Percentiles rank a stretch among this genome's conserved stretches.
Evolutionary conservation across 139 green algal genomes (phyloP).

Genomic region (Tetradesmus obliquus): DNA sequence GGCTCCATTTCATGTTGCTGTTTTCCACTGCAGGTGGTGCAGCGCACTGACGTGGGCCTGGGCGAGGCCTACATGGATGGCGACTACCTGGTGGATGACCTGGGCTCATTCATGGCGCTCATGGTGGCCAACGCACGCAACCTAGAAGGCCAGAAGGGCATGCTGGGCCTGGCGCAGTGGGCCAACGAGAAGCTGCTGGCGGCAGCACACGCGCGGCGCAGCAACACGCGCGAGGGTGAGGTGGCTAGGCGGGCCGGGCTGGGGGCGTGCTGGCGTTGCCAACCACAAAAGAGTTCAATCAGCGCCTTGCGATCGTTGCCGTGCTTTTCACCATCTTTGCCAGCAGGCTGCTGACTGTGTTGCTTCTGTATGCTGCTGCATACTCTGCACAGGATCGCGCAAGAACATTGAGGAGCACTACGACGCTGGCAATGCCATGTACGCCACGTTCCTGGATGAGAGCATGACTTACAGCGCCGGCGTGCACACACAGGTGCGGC

Average conservation of each 20-base stretch:
- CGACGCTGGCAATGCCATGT: constrained; percentile 97
- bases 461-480: constrained; percentile 95
- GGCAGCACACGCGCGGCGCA: constrained; percentile 76
- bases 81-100: constrained; percentile 68
- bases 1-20: no score
- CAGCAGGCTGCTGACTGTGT: not conserved
- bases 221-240: constrained; percentile 83
- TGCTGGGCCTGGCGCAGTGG: constrained; percentile 85
- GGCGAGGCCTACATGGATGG: constrained; percentile 95
- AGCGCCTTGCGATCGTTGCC: no score
- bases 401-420: constrained; percentile 99
- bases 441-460: constrained; percentile 93
- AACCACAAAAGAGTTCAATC: no score
- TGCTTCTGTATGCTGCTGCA: not conserved
- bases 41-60: constrained; percentile 86
- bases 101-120: constrained; percentile 81
- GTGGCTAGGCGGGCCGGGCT: not conserved
- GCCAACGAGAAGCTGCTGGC: constrained; percentile 84
- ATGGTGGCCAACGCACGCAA: constrained; percentile 52
- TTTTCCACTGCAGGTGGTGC: constrained; percentile 63
- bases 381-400: constrained; percentile 64
- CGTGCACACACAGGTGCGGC: constrained; percentile 62
- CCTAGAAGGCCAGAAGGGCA: constrained; percentile 55
- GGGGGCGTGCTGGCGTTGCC: not conserved
- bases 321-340: not conserved